These are phyloP conservation scores for Hyphopichia khmerensis DNA, from an alignment of 1,139 yeast species.

Conservation along the genomic window DNA sequence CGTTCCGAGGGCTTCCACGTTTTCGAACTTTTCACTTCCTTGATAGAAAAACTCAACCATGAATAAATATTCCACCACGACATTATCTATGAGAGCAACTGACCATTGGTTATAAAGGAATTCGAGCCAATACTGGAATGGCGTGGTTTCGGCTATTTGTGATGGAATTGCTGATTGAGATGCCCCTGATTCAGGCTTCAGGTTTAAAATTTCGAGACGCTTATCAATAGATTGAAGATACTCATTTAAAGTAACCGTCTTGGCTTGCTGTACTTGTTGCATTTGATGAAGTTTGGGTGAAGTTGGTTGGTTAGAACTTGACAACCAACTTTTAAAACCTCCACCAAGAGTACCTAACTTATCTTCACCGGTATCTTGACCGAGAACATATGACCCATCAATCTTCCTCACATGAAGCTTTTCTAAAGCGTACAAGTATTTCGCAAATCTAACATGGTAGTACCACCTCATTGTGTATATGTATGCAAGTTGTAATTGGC, in stretches of 20 bases:
- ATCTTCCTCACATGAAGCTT: slow-evolving; percentile 53
- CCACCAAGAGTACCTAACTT: slow-evolving; percentile 23
- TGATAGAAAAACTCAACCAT: slow-evolving; percentile 67
- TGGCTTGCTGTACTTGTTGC: slow-evolving; percentile 8
- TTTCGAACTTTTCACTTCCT: slow-evolving; percentile 39
- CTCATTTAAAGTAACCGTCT: slow-evolving; percentile 33
- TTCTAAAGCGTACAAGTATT: slow-evolving; percentile 75
- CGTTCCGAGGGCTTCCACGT: slow-evolving; percentile 11
- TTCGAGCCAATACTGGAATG: slow-evolving; percentile 67
- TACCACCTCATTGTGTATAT: slow-evolving; percentile 92
- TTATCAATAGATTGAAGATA: slow-evolving; percentile 57
- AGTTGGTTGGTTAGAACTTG: slow-evolving; percentile 6
- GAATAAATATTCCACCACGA: slow-evolving; percentile 74
- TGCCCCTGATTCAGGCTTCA: slow-evolving; percentile 20
- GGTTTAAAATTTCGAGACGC: slow-evolving; percentile 49
- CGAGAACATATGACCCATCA: slow-evolving; percentile 54
- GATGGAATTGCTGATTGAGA: slow-evolving; percentile 73
- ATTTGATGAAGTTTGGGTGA: slow-evolving; percentile 4
- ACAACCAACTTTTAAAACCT: slow-evolving; percentile 30
- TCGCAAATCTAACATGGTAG: slow-evolving; percentile 73
- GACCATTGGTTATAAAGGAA: slow-evolving; percentile 72
- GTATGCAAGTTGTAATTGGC: slow-evolving; percentile 79
- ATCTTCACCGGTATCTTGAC: slow-evolving; percentile 26
- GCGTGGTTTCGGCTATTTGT: slow-evolving; percentile 80
- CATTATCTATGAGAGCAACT: slow-evolving; percentile 72